Percentiles rank a stretch among this genome's conserved stretches.
phyloP scores from a whole-genome alignment of 352 stramenopile genomes.

The Phytophthora melonis region DNA sequence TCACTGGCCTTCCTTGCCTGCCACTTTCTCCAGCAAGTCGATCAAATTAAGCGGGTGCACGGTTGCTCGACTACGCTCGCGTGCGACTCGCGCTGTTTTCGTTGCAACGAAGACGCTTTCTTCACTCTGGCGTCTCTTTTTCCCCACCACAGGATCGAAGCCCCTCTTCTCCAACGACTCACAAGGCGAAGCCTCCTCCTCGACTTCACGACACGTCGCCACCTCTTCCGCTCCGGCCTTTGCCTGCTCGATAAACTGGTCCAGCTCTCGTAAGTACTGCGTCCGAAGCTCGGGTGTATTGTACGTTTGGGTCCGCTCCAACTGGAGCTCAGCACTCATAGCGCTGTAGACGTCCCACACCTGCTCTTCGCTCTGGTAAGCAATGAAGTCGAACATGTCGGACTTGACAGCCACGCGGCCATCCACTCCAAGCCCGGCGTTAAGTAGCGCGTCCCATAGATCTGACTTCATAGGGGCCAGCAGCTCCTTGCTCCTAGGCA shows the following conservation, averaged over 20 bases:
- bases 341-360: conserved; percentile 7
- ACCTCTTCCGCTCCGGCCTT: not conserved
- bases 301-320: not conserved
- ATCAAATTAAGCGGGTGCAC: not conserved
- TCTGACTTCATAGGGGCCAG: not conserved
- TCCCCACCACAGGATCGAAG: not conserved
- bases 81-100: not conserved
- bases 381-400: not conserved
- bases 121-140: not conserved
- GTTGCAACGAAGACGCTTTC: not conserved
- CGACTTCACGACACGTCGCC: not conserved
- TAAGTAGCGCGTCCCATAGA: not conserved
- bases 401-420: not conserved
- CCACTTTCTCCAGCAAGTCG: not conserved
- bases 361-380: not conserved
- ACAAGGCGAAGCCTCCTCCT: not conserved
- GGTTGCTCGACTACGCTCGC: not conserved
- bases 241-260: not conserved
- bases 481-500: conserved; percentile 2
- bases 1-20: not conserved
- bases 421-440: not conserved
- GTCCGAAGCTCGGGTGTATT: not conserved
- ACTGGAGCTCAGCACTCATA: conserved; percentile 7
- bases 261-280: not conserved
- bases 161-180: not conserved